Evolutionary conservation across 495 filamentous ascomycete species (phyloP).

Genomic region (Hypoxylon trugodes): DNA sequence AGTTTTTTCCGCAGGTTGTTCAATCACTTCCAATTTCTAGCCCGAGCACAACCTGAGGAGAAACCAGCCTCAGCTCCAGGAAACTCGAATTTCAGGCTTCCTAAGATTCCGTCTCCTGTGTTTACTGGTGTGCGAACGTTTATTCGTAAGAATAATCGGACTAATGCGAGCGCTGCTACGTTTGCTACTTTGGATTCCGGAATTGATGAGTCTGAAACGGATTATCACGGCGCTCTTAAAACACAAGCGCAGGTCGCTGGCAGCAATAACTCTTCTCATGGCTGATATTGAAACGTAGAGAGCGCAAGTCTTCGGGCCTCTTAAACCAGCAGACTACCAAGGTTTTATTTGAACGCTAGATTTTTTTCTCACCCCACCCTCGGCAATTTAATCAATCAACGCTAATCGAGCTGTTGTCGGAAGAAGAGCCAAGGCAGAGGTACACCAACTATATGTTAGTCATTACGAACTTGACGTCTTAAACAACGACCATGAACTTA

Average conservation of each 20-base stretch:
- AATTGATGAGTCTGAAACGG: background rate
- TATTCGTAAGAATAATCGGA: conserved; percentile 1
- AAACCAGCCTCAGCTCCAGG: background rate
- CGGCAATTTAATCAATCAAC: too few relatives aligned
- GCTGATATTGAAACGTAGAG: too few relatives aligned
- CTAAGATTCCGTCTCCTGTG: conserved; percentile 2
- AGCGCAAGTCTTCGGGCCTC: too few relatives aligned
- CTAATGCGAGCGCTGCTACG: background rate
- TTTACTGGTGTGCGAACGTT: conserved; percentile 8
- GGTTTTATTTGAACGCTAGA: too few relatives aligned
- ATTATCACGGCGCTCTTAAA: conserved; percentile 8
- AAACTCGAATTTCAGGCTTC: background rate
- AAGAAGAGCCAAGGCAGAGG: too few relatives aligned
- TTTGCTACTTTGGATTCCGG: conserved; percentile 6
- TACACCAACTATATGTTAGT: too few relatives aligned
- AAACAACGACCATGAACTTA: too few relatives aligned
- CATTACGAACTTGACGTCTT: too few relatives aligned
- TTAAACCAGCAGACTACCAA: too few relatives aligned
- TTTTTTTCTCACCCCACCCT: too few relatives aligned
- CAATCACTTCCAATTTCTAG: background rate
- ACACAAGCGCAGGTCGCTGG: background rate
- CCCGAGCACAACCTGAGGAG: background rate
- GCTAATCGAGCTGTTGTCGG: too few relatives aligned
- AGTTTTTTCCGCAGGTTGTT: background rate
- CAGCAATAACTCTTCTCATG: background rate